Percentiles rank a stretch among this genome's conserved stretches.
Conservation (phyloP, 257 asterid genomes). For the Capsicum chinense region DNA sequence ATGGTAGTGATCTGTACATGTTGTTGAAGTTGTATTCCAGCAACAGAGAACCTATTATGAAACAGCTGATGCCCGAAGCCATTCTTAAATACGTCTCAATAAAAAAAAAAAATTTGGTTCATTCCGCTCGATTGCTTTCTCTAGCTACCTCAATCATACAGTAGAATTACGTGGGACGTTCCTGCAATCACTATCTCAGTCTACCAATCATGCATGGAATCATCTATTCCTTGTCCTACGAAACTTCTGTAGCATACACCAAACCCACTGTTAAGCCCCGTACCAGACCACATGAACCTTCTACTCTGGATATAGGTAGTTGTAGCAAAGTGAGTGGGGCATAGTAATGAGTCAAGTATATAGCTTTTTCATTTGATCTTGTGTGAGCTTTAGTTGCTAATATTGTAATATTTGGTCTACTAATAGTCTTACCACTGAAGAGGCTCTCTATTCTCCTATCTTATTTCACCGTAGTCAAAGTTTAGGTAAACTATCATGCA, state of each 20-base stretch:
- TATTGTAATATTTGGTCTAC: neutral
- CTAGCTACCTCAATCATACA: neutral
- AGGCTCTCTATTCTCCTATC: neutral
- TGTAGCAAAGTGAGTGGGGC: neutral
- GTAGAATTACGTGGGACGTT: neutral
- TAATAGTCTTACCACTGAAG: neutral
- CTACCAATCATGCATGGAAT: neutral
- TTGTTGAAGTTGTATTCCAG: slow-evolving; percentile 12
- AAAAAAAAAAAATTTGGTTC: neutral
- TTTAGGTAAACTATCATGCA: neutral
- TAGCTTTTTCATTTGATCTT: neutral
- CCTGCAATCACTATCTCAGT: neutral
- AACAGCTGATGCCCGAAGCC: neutral
- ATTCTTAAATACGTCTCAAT: neutral
- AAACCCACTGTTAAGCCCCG: neutral
- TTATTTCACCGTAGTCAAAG: neutral
- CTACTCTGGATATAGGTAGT: neutral
- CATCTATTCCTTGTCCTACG: neutral
- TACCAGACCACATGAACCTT: neutral
- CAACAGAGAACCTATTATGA: neutral
- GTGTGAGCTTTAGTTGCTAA: neutral
- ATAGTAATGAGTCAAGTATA: neutral
- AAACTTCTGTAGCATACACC: neutral
- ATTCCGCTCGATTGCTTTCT: neutral
- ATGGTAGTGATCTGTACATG: neutral